Base-by-base conservation (phyloP, 768 basidiomycete species). In the Botryobasidium botryosum region DNA sequence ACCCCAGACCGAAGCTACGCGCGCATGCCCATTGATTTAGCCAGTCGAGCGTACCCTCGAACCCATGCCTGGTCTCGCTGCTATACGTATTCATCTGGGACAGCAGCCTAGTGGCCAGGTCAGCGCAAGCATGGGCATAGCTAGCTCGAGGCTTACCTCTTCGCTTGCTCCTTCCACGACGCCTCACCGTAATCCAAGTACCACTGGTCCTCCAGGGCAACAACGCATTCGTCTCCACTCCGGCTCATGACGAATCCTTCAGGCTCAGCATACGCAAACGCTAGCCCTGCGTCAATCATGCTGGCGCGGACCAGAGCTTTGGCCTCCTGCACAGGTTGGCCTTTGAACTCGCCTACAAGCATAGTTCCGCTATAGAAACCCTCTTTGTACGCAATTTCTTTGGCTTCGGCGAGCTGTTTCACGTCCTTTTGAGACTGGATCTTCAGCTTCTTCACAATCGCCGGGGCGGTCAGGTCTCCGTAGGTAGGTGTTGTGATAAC, bases 1-100 rank as follows among this genome's bases (percentile, higher is more conserved):
- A 88, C 17, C 94, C 94, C 53, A 99, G 68, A 44, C 94, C 94
- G 59, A 91, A 97, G 4, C 85, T 87, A 31, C 94, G 74, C n/a
- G 94, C 92, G 60, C 94, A 99, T 2, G 94, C 94, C 94, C 94
- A 99, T 61, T 99, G 74, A 56, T 88, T 88, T 64, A 99, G 65
- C 94, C 94, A 99, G 40, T 74, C 80, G 57, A 99, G 66, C 5
- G 84, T 86, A 51, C 76, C 78, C 61, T 94, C 85, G 57, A 97
- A 97, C 2, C 71, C 74, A 62, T 99, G 77, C 25, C 91, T 74
- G 1, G 92, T 96, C 65, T 97, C 94, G n/a, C 68, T 58, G 25
- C 76, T 74, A 67, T 88, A 96, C 3, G 85, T 79, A 61, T 94
- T 75, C 90, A 97, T 91, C 54, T 67, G 72, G 6, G 70, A 72